Base-by-base conservation (phyloP, 495 filamentous ascomycete species). In the Sordaria brevicollis region DNA sequence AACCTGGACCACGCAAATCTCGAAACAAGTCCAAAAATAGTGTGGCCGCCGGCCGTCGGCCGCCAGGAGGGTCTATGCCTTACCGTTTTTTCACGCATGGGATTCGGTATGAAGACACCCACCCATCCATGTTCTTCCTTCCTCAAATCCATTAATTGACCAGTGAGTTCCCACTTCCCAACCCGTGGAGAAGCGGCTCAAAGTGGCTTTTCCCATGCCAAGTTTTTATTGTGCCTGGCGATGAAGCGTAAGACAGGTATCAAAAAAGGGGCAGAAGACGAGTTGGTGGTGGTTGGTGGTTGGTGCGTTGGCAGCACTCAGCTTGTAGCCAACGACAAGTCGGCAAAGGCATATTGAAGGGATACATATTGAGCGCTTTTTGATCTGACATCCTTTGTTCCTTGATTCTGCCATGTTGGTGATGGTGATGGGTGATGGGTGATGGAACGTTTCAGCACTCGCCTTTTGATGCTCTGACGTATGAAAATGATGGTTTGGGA, bases 1-100 rank as follows among this genome's bases (percentile, higher is more conserved):
- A 39, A 66, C 8, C 21, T 66, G n/a, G 31, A 5, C 11, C 17
- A 17, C 4, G 33, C 33, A 41, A 8, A 19, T 5, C n/a, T 34
- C 5, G 54, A n/a, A n/a, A n/a, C n/a, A n/a, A n/a, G n/a, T n/a
- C 35, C 49, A 57, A 57, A 57, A 57, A 57, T 57, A 57, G 43
- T n/a, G 8, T 9, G 43, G 41, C 17, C n/a, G n/a, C n/a, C n/a
- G n/a, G n/a, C n/a, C n/a, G n/a, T n/a, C n/a, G n/a, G n/a, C n/a
- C n/a, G n/a, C n/a, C n/a, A n/a, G n/a, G n/a, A n/a, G n/a, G 19
- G 19, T 49, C 19, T 25, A 25, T 25, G 8, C 41, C 41, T 25
- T 25, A 10, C 3, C 41, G 41, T 21, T 49, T 36, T n/a, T 49
- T 0, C 15, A 17, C 38, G 15, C 38, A 39, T 39, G 5, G 15